A percentile compares a stretch with the other conserved stretches of the same genome.
These are phyloP conservation scores for Byssothecium circinans DNA, from an alignment of 2,329 filamentous ascomycete species.

Conservation along the genomic window DNA sequence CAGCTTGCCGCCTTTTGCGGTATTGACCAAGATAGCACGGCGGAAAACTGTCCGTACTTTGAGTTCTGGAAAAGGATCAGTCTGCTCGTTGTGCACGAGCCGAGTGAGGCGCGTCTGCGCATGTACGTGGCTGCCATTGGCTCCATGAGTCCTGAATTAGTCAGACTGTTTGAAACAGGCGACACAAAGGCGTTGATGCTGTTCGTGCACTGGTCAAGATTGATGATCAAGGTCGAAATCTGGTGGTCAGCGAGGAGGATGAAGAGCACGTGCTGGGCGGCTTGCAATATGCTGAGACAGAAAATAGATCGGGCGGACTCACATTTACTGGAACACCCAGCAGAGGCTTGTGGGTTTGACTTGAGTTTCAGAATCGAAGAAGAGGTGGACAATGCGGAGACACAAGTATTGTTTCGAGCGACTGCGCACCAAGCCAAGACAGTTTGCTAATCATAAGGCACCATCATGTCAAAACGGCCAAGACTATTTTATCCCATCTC, in stretches of 20 bases:
- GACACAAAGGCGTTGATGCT: conserved; percentile 11
- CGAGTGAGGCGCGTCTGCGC: conserved; percentile 1
- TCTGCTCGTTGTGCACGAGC: not conserved
- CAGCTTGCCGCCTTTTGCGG: conserved; percentile 8
- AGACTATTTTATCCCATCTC: not conserved
- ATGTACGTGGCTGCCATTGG: conserved; percentile 8
- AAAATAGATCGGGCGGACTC: not conserved
- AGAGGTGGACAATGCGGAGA: not conserved
- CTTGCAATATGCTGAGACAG: conserved; percentile 5
- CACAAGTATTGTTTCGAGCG: not conserved
- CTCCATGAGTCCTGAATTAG: conserved; percentile 1
- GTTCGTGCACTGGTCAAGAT: conserved; percentile 14
- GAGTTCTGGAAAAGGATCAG: conserved; percentile 5
- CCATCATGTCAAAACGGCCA: not conserved
- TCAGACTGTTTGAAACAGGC: conserved; percentile 8
- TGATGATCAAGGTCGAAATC: conserved; percentile 7
- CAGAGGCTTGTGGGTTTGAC: conserved; percentile 3
- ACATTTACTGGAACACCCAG: not conserved
- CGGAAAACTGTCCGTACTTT: conserved; percentile 2
- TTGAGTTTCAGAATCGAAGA: not conserved
- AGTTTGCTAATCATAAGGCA: not conserved
- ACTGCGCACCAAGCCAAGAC: not conserved
- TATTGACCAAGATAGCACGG: not conserved
- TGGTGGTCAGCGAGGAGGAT: conserved; percentile 11
- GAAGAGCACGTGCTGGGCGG: conserved; percentile 8